A percentile compares a stretch with the other conserved stretches of the same genome.
phyloP scores from a whole-genome alignment of 495 filamentous ascomycete genomes.

The Penicillium alfredii region DNA sequence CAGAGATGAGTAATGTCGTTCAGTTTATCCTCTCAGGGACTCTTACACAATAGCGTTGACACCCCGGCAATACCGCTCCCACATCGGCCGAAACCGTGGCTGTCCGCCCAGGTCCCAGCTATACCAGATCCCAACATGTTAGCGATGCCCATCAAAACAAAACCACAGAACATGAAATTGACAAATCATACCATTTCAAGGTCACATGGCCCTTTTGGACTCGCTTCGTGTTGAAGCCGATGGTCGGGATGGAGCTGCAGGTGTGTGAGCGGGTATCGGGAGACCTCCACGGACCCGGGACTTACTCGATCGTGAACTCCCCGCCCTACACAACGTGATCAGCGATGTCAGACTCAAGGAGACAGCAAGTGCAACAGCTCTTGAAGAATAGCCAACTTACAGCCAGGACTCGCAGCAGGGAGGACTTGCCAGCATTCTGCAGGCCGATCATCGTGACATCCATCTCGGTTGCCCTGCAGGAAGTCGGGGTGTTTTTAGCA shows the following conservation, averaged over 20 bases:
- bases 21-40: neutral
- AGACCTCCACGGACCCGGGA: constrained; percentile 17
- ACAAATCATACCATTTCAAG: constrained; percentile 69
- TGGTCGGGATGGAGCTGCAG: constrained; percentile 90
- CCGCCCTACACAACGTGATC: constrained; percentile 61
- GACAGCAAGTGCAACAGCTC: neutral
- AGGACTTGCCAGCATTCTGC: constrained; percentile 98
- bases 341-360: constrained; percentile 15
- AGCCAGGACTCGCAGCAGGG: constrained; percentile 84
- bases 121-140: constrained; percentile 14
- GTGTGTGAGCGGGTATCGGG: constrained; percentile 33
- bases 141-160: constrained; percentile 10
- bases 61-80: constrained; percentile 96
- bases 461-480: constrained; percentile 99
- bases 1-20: neutral
- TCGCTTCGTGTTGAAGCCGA: constrained; percentile 98
- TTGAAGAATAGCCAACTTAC: constrained; percentile 40
- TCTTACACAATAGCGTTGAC: constrained; percentile 93
- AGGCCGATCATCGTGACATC: constrained; percentile 99
- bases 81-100: constrained; percentile 96
- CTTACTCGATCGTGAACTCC: constrained; percentile 99
- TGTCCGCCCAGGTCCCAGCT: constrained; percentile 97
- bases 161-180: neutral
- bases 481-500: too few species aligned
- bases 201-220: constrained; percentile 98